Evolutionary conservation across 177 flowering plant genomes (phyloP), one percentile per base, ranked within the genome.

Genomic region (Vitis hybrid): DNA sequence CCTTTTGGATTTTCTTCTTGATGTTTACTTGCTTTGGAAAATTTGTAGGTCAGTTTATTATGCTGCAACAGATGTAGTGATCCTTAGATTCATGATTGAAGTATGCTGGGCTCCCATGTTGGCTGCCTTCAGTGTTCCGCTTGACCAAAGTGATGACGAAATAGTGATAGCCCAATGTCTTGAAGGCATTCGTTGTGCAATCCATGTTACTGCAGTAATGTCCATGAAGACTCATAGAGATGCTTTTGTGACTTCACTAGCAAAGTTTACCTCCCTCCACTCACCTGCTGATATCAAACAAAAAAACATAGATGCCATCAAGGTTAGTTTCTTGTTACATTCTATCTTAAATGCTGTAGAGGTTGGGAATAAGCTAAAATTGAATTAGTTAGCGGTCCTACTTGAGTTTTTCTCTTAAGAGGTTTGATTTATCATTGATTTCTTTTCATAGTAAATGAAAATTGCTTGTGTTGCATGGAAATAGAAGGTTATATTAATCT

Each of bases 61-160:
- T 85, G 96, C 99, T 5, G 99, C 99, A 52, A 89, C 96, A 67
- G 98, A 96, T 87, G 98, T 91, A 54, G 91, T 91, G 66, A 92
- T 92, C 70, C 89, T 96, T 66, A 84, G 91, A 79, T 94, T 96
- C 86, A 96, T 96, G 99, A 77, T 92, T 63, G 99, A 96, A 84
- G 98, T 84, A 49, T 94, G 99, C 78, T 96, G 99, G 99, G 99
- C 99, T 81, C 99, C 99, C 9, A 96, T 94, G 97, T 72, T 96
- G 87, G 99, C 97, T 82, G 99, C 99, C 66, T 96, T 96, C 81
- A 96, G 98, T 82, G 98, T 96, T 75, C 98, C 98, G 53, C 94
- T 96, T 76, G 99, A 96, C 67, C 99, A 92, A 81, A 94, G 96
- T 86, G 96, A 91, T 64, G 98, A 96, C 77, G 98, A 91, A 75